Percentiles rank a stretch among this genome's conserved stretches.
phyloP scores from a whole-genome alignment of 495 filamentous ascomycete genomes.

The Mytilinidion resinicola region DNA sequence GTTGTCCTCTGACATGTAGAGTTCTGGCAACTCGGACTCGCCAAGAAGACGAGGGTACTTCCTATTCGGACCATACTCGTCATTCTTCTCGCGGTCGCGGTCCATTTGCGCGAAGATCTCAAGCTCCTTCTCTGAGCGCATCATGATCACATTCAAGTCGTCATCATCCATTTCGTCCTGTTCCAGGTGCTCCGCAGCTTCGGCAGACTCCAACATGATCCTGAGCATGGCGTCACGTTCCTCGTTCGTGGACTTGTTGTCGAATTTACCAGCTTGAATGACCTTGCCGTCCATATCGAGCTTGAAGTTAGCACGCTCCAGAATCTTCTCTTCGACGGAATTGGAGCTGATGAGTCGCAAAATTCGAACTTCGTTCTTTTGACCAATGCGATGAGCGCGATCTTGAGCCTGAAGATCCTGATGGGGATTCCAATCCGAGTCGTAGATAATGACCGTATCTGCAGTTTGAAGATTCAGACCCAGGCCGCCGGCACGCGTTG shows the following conservation, averaged over 20 bases:
- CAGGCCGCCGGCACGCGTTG: slow-evolving; percentile 96
- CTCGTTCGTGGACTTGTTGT: slow-evolving; percentile 98
- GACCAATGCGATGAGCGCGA: slow-evolving; percentile 98
- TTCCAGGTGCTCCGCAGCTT: slow-evolving; percentile 73
- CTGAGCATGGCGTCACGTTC: slow-evolving; percentile 93
- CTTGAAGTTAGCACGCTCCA: slow-evolving; percentile 95
- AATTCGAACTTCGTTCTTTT: slow-evolving; percentile 99
- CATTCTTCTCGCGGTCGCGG: slow-evolving; percentile 56
- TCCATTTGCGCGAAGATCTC: slow-evolving; percentile 54
- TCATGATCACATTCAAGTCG: slow-evolving; percentile 74
- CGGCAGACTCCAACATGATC: slow-evolving; percentile 84
- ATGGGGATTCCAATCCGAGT: slow-evolving; percentile 99
- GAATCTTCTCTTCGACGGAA: slow-evolving; percentile 96
- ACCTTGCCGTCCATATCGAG: slow-evolving; percentile 99
- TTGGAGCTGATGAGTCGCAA: slow-evolving; percentile 90
- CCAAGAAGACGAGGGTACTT: slow-evolving; percentile 69
- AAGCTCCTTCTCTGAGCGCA: slow-evolving; percentile 39
- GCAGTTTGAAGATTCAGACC: slow-evolving; percentile 95
- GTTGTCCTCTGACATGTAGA: slow-evolving; percentile 82
- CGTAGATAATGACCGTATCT: slow-evolving; percentile 98
- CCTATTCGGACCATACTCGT: slow-evolving; percentile 66
- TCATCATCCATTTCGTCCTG: slow-evolving; percentile 91
- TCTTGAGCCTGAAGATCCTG: slow-evolving; percentile 99
- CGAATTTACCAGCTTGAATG: slow-evolving; percentile 97
- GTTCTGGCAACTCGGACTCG: slow-evolving; percentile 87